phyloP scores from a whole-genome alignment of 148 eudicot genomes.

The Beta vulgaris region DNA sequence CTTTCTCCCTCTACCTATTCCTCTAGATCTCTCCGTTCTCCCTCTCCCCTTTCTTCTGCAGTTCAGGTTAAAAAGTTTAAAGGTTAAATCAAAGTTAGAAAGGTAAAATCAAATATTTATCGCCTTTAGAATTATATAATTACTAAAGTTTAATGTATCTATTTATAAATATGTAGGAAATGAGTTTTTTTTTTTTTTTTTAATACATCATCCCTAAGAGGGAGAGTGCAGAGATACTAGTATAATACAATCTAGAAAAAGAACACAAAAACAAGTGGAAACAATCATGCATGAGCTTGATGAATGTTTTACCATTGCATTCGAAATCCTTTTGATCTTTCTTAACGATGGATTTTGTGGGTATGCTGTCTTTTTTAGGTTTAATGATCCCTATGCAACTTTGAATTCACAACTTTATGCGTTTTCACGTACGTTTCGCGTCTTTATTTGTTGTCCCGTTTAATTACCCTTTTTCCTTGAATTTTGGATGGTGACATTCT shows the following conservation, averaged over 20 bases:
- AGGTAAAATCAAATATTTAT: no score
- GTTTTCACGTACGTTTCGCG: constrained; percentile 7
- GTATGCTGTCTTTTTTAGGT: constrained; percentile 7
- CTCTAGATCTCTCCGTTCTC: no score
- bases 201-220: no score
- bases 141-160: no score
- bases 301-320: constrained; percentile 16
- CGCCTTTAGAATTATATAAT: no score
- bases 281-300: constrained; percentile 15
- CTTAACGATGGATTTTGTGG: neutral
- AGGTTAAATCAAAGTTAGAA: no score
- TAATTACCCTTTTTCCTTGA: constrained; percentile 9
- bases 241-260: neutral
- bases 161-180: no score
- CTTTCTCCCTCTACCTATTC: no score
- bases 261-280: constrained; percentile 1
- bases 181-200: no score
- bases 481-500: neutral
- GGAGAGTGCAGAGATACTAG: no score
- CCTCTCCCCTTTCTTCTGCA: no score
- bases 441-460: constrained; percentile 6
- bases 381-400: constrained; percentile 19
- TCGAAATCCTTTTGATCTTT: neutral
- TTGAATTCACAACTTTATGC: neutral
- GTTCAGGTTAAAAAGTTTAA: no score